Conservation (phyloP, 2,329 filamentous ascomycete genomes). For the Hymenoscyphus albidus region DNA sequence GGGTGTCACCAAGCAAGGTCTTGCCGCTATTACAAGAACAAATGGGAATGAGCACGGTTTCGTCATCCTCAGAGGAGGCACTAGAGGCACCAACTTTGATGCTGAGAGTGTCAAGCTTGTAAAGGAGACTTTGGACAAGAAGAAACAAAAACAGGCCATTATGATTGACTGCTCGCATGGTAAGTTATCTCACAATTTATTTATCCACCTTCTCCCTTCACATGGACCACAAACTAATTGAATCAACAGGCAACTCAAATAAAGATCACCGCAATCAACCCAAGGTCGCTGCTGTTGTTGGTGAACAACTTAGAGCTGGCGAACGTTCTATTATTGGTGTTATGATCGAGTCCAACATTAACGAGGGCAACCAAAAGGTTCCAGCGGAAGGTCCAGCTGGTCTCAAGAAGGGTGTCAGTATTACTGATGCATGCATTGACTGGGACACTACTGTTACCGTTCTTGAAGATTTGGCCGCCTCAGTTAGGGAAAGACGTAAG, state of each 20-base stretch:
- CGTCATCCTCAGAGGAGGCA: conserved; percentile 89
- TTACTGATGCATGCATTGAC: conserved; percentile 93
- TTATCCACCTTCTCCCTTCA: background rate
- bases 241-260: conserved; percentile 74
- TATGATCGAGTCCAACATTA: conserved; percentile 98
- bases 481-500: conserved; percentile 69
- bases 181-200: conserved; percentile 39
- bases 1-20: conserved; percentile 95
- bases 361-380: conserved; percentile 86
- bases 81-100: conserved; percentile 90
- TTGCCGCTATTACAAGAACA: conserved; percentile 92
- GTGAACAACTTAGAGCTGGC: conserved; percentile 80
- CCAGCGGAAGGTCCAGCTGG: conserved; percentile 73
- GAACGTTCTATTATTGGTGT: conserved; percentile 89
- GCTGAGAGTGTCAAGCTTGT: conserved; percentile 74
- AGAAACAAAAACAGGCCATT: conserved; percentile 81
- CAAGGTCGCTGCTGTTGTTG: conserved; percentile 78
- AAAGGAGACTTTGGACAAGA: conserved; percentile 74
- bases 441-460: conserved; percentile 83
- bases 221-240: background rate
- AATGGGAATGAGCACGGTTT: conserved; percentile 96
- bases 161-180: conserved; percentile 99
- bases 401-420: conserved; percentile 86
- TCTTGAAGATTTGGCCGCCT: conserved; percentile 80
- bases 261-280: conserved; percentile 98